Evolutionary conservation across 306 rosid genomes (phyloP).

Genomic region (Inga oerstediana): DNA sequence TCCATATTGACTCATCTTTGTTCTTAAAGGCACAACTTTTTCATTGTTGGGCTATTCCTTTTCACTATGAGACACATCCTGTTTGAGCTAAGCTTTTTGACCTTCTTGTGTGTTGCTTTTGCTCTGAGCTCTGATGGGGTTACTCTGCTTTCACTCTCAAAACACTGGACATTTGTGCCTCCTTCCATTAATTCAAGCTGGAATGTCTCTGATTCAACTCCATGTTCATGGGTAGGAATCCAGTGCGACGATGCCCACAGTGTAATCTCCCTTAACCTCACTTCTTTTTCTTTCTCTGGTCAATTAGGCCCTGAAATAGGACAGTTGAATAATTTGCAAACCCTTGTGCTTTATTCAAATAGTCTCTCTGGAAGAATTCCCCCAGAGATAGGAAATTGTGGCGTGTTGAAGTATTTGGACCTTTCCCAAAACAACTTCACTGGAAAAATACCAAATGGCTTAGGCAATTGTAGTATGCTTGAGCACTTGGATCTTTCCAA

Average conservation of each 20-base stretch:
- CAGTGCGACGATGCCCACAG: conserved; percentile 46
- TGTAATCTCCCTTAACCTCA: conserved; percentile 58
- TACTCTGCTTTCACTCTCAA: conserved; percentile 50
- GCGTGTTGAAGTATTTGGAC: conserved; percentile 26
- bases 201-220: conserved; percentile 62
- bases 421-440: neutral
- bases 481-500: conserved; percentile 45
- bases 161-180: conserved; percentile 52
- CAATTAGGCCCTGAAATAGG: conserved; percentile 62
- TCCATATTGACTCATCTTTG: neutral
- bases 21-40: too few species aligned
- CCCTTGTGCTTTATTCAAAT: conserved; percentile 35
- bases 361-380: conserved; percentile 49
- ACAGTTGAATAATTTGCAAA: conserved; percentile 38
- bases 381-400: conserved; percentile 26
- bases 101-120: conserved; percentile 28
- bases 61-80: conserved; percentile 10
- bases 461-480: conserved; percentile 51
- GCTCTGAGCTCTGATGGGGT: conserved; percentile 63
- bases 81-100: conserved; percentile 31
- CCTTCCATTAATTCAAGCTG: conserved; percentile 53
- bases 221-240: conserved; percentile 81
- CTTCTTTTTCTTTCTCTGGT: conserved; percentile 51
- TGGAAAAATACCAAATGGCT: neutral
- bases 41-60: neutral